Evolutionary conservation across 2,329 filamentous ascomycete species (phyloP).

Genomic region (Mycosphaerella sp.): DNA sequence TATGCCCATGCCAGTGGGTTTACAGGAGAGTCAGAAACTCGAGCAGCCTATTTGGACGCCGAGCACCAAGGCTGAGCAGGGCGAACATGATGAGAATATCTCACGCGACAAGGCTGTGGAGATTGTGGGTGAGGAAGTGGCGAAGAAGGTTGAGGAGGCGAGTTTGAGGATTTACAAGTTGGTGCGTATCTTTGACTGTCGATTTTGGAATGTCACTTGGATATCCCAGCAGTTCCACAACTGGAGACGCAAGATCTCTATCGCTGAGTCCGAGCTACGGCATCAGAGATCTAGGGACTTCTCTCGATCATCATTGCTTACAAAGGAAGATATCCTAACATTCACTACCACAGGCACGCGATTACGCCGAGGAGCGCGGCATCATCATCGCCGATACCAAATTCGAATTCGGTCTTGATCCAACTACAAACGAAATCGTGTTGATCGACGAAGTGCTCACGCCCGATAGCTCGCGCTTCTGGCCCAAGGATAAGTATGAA

Average conservation of each 20-base stretch:
- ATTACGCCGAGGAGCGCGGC: slow-evolving; percentile 58
- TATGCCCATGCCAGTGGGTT: slow-evolving; percentile 59
- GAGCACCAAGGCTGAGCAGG: slow-evolving; percentile 75
- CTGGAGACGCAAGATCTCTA: too few relatives aligned
- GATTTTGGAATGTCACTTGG: too few relatives aligned
- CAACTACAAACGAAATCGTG: slow-evolving; percentile 60
- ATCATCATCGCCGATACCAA: slow-evolving; percentile 75
- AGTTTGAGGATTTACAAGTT: slow-evolving; percentile 58
- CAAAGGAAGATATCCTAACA: too few relatives aligned
- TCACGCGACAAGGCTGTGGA: slow-evolving; percentile 56
- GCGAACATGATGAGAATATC: slow-evolving; percentile 82
- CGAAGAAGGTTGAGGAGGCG: slow-evolving; percentile 58
- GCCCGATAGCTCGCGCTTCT: slow-evolving; percentile 72
- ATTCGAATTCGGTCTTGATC: slow-evolving; percentile 64
- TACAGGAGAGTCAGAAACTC: slow-evolving; percentile 65
- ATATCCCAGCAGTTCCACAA: too few relatives aligned
- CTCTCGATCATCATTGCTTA: too few relatives aligned
- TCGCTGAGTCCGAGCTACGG: too few relatives aligned
- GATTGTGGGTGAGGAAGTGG: slow-evolving; percentile 61
- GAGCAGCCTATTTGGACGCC: slow-evolving; percentile 69
- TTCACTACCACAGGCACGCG: slow-evolving; percentile 44
- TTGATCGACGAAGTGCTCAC: slow-evolving; percentile 82
- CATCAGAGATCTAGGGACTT: too few relatives aligned
- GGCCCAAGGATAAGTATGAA: slow-evolving; percentile 67
- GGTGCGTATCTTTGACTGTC: too few relatives aligned